Evolutionary conservation across 2,329 filamentous ascomycete genomes (phyloP), one percentile per base, ranked within the genome.

Genomic region (Zymoseptoria crescenta): DNA sequence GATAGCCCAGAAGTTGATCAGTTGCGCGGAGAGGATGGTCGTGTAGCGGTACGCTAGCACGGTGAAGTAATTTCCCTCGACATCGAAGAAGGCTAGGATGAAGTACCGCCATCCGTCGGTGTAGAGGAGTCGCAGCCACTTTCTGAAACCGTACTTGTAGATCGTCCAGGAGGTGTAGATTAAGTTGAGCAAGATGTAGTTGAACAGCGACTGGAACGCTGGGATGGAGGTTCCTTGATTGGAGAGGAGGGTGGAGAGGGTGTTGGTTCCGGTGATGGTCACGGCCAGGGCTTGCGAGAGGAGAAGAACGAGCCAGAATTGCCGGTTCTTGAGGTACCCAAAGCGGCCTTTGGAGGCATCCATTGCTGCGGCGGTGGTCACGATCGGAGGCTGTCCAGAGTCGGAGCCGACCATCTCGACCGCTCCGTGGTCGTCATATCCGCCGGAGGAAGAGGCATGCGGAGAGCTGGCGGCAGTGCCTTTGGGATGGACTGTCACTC

Each of bases 1-100:
- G 66, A 99, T 97, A 67, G 92, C 89, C 93, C 93, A 97, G 78
- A 97, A 97, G 81, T 96, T 96, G 77, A 99, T 91, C 56, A 99
- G 83, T 80, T 97, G 92, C 16, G 91, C 91, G 20, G 88, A 94
- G 54, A 97, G 82, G 67, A 96, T 87, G 69, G 92, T 96, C 57
- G 93, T 96, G 79, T 95, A 86, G 60, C 88, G 83, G 78, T 97
- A 99, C 4, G 93, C 94, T 54, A 96, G 82, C 55, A 99, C 93
- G 69, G 92, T 92, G 73, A 97, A 97, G 80, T 96, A 99, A 77
- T 99, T 99, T 62, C 94, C 94, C 76, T 96, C 84, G 54, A 97
- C 93, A 72, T 99, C 94, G 67, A 94, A 83, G 75, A 97, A 96
- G 56, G 89, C 86, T 62, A 99, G 84, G 74, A 96, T 89, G 68